A percentile compares a stretch with the other conserved stretches of the same genome.
Conservation (phyloP, 2,329 filamentous ascomycete genomes). For the Sphaerulina vaccinii region DNA sequence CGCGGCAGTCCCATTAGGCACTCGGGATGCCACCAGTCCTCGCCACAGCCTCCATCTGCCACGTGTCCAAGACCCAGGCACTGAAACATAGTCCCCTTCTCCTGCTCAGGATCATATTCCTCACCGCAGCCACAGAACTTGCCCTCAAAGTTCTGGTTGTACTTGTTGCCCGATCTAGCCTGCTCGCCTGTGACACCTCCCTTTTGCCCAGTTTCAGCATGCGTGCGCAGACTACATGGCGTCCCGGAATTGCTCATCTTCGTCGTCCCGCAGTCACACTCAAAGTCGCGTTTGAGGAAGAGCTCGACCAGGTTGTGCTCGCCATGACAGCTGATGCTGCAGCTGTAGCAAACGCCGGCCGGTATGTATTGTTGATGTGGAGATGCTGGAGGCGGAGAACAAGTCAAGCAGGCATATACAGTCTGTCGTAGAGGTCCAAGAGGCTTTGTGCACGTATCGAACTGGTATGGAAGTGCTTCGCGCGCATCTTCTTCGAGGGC, state of each 20-base stretch:
- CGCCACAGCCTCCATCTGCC: conserved; percentile 84
- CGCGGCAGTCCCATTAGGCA: conserved; percentile 80
- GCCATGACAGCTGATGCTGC: conserved; percentile 93
- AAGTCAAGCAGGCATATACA: conserved; percentile 90
- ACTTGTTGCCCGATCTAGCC: conserved; percentile 72
- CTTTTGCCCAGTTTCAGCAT: conserved; percentile 70
- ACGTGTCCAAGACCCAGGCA: conserved; percentile 80
- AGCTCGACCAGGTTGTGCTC: conserved; percentile 94
- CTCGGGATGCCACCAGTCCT: conserved; percentile 97
- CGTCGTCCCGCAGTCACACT: conserved; percentile 92
- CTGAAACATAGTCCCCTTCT: conserved; percentile 98
- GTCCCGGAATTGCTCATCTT: conserved; percentile 64
- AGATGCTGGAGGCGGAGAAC: conserved; percentile 73
- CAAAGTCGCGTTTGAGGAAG: conserved; percentile 92
- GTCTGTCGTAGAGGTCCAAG: conserved; percentile 84
- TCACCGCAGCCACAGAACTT: conserved; percentile 86
- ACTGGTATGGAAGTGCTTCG: conserved; percentile 92
- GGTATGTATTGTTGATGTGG: conserved; percentile 63
- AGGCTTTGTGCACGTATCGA: conserved; percentile 88
- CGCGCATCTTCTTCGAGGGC: conserved; percentile 91
- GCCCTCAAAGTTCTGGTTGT: conserved; percentile 95
- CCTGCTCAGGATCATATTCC: conserved; percentile 81
- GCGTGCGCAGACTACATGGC: conserved; percentile 73
- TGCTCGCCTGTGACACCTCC: conserved; percentile 75
- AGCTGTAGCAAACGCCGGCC: conserved; percentile 92